A percentile compares a stretch with the other conserved stretches of the same genome.
Conservation (phyloP, 768 basidiomycete species). For the Cystofilobasidium ferigula region DNA sequence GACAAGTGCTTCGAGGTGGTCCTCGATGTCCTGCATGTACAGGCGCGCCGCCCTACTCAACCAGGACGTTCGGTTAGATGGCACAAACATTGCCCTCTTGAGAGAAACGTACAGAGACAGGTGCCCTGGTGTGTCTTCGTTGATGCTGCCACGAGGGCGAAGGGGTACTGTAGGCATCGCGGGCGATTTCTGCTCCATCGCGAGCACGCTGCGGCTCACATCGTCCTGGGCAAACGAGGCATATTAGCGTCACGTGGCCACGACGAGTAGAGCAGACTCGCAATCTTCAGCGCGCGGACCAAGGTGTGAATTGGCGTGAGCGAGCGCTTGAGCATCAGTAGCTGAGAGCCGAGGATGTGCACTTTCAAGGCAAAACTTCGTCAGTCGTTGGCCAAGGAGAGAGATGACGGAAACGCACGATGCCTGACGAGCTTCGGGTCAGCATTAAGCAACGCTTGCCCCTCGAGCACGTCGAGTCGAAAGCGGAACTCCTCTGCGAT, state of each 20-base stretch:
- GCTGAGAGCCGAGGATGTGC: slow-evolving; percentile 63
- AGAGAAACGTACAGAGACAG: slow-evolving; percentile 58
- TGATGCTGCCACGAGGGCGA: slow-evolving; percentile 33
- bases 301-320: slow-evolving; percentile 60
- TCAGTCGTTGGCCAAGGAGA: neutral
- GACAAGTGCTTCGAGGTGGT: slow-evolving; percentile 64
- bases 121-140: slow-evolving; percentile 56
- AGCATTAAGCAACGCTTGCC: slow-evolving; percentile 15
- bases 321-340: slow-evolving; percentile 62
- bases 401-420: neutral
- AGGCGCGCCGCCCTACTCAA: too few relatives aligned
- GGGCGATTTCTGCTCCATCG: slow-evolving; percentile 43
- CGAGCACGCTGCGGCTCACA: slow-evolving; percentile 53
- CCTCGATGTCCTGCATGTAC: slow-evolving; percentile 55
- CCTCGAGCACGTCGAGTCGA: slow-evolving; percentile 15
- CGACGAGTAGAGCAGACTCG: neutral
- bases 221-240: slow-evolving; percentile 48
- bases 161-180: slow-evolving; percentile 16
- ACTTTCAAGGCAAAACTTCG: slow-evolving; percentile 40
- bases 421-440: slow-evolving; percentile 12
- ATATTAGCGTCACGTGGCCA: too few relatives aligned
- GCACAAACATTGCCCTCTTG: too few relatives aligned
- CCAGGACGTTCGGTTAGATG: too few relatives aligned
- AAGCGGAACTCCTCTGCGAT: slow-evolving; percentile 48
- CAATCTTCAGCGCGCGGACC: slow-evolving; percentile 48